phyloP scores from a whole-genome alignment of 257 asterid genomes.

The Scutellaria minor region DNA sequence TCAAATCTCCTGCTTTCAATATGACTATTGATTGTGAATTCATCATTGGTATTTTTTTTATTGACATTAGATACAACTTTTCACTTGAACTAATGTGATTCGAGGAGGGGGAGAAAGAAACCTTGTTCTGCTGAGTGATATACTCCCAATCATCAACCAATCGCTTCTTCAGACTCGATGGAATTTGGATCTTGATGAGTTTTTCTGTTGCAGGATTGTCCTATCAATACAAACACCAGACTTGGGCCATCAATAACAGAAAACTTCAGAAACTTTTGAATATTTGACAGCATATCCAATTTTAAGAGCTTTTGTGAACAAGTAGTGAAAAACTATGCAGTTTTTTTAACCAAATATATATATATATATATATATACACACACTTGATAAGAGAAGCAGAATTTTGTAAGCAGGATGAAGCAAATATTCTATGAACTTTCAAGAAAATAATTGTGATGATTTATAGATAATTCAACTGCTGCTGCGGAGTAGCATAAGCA shows the following conservation, averaged over 20 bases:
- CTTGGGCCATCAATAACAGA: conserved; percentile 24
- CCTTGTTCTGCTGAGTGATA: conserved; percentile 88
- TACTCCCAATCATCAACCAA: conserved; percentile 86
- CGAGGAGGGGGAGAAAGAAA: neutral
- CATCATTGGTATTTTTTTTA: neutral
- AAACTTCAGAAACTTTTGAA: neutral
- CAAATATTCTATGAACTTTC: neutral
- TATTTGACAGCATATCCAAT: conserved; percentile 7
- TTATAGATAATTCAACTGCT: neutral
- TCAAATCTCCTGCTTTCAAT: too few relatives aligned
- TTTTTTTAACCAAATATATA: too few relatives aligned
- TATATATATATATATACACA: too few relatives aligned
- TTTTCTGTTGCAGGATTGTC: conserved; percentile 62
- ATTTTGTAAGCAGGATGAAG: conserved; percentile 25
- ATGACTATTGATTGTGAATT: neutral
- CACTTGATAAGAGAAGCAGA: conserved; percentile 17
- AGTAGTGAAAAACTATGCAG: neutral
- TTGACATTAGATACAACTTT: neutral
- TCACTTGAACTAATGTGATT: neutral
- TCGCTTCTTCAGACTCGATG: conserved; percentile 75
- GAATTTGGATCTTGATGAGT: conserved; percentile 69
- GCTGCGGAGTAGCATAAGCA: conserved; percentile 26
- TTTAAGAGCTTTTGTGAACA: conserved; percentile 9
- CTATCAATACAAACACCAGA: conserved; percentile 43
- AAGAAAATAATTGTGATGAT: neutral